These are phyloP conservation scores for Paracamarosporium sp. DNA, from an alignment of 2,329 filamentous ascomycete genomes.

Conservation along the genomic window DNA sequence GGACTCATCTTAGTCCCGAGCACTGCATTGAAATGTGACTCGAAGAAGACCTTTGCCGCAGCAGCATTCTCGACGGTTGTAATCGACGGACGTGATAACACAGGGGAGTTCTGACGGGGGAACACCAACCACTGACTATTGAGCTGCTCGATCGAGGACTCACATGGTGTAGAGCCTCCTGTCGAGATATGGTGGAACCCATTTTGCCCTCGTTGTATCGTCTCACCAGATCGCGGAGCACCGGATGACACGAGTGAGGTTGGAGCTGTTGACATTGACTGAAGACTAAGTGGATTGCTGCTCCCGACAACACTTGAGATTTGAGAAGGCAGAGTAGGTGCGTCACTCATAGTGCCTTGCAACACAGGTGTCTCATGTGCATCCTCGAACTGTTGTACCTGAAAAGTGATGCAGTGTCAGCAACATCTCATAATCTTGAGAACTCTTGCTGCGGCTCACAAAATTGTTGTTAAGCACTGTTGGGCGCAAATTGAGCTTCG, in stretches of 20 bases:
- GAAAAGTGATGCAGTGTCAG: not conserved
- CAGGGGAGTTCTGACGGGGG: constrained; percentile 41
- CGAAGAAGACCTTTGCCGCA: constrained; percentile 84
- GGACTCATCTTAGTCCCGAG: constrained; percentile 62
- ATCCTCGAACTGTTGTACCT: constrained; percentile 8
- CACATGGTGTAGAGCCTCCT: constrained; percentile 21
- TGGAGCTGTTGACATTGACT: constrained; percentile 45
- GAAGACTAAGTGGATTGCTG: constrained; percentile 32
- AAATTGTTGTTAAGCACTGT: constrained; percentile 25
- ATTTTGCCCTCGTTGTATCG: constrained; percentile 27
- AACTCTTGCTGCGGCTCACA: not conserved
- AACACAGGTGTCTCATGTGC: constrained; percentile 8
- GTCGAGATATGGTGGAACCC: constrained; percentile 17
- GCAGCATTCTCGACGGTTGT: constrained; percentile 78
- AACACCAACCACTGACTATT: constrained; percentile 36
- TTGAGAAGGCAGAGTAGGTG: constrained; percentile 32
- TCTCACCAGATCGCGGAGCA: constrained; percentile 37
- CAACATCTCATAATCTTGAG: not conserved
- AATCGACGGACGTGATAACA: constrained; percentile 47
- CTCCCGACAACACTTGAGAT: constrained; percentile 34
- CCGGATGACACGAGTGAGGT: constrained; percentile 43
- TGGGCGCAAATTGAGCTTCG: constrained; percentile 35
- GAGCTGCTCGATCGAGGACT: constrained; percentile 20
- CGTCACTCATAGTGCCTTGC: constrained; percentile 20
- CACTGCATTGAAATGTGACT: constrained; percentile 81